Evolutionary conservation across 164 flowering plant genomes (phyloP).

Genomic region (Aristolochia fimbriata): DNA sequence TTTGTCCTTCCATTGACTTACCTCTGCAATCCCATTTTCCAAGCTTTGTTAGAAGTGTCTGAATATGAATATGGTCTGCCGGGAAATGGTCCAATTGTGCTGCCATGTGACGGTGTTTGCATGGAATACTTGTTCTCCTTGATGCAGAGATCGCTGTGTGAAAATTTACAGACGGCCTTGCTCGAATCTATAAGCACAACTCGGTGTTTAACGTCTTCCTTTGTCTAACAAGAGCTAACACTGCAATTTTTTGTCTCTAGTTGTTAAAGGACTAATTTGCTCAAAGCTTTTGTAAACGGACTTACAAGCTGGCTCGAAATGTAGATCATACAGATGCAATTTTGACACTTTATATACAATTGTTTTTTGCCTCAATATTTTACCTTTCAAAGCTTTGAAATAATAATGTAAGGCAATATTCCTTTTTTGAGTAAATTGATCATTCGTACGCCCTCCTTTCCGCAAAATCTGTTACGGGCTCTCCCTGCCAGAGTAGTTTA

Average conservation of each 20-base stretch:
- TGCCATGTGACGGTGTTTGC: conserved; percentile 18
- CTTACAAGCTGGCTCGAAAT: background rate
- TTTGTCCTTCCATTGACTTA: conserved; percentile 17
- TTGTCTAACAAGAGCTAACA: background rate
- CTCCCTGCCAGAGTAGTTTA: too few species aligned
- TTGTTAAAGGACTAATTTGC: conserved; percentile 6
- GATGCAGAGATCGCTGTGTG: background rate
- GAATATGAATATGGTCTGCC: conserved; percentile 19
- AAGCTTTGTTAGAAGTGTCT: conserved; percentile 13
- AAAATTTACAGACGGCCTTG: conserved; percentile 12
- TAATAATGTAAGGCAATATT: too few species aligned
- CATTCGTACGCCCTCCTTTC: too few species aligned
- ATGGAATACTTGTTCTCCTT: conserved; percentile 12
- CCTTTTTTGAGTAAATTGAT: too few species aligned
- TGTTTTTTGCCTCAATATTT: background rate
- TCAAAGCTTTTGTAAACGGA: too few species aligned
- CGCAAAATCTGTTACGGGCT: too few species aligned
- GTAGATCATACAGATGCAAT: background rate
- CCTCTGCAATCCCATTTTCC: conserved; percentile 9
- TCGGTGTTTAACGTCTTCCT: background rate
- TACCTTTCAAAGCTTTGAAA: background rate
- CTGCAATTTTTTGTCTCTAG: background rate
- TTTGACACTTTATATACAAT: background rate
- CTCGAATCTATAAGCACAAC: background rate
- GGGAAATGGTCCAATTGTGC: conserved; percentile 11